Percentiles rank a stretch among this genome's conserved stretches.
phyloP scores from a whole-genome alignment of 148 eudicot genomes.

The Nyssa sinensis region DNA sequence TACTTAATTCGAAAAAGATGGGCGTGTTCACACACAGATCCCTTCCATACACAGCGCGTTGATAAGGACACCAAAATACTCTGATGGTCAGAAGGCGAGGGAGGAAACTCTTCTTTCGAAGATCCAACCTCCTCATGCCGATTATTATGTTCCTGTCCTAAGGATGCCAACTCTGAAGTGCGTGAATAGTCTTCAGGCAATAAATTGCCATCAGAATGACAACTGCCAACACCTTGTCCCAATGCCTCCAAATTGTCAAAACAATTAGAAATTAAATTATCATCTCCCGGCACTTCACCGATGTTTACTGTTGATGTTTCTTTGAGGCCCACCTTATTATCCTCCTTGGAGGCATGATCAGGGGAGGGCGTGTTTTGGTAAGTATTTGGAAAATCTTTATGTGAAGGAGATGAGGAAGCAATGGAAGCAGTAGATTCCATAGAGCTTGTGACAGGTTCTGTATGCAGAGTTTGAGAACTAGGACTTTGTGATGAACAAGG shows the following conservation, averaged over 20 bases:
- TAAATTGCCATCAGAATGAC: too few species aligned
- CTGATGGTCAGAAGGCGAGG: constrained; percentile 79
- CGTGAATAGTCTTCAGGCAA: constrained; percentile 19
- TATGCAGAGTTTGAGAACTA: constrained; percentile 21
- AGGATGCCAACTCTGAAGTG: constrained; percentile 25
- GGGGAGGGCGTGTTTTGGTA: constrained; percentile 22
- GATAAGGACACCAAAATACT: constrained; percentile 90
- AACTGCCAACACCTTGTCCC: constrained; percentile 14
- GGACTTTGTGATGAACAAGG: constrained; percentile 30
- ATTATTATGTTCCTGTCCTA: constrained; percentile 40
- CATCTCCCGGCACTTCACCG: constrained; percentile 14
- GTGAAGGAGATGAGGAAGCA: constrained; percentile 14
- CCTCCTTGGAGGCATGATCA: constrained; percentile 24
- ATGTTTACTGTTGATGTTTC: constrained; percentile 25
- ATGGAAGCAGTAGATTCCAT: constrained; percentile 16
- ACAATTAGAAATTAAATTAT: constrained; percentile 18
- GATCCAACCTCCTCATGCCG: constrained; percentile 35
- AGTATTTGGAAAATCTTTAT: constrained; percentile 23
- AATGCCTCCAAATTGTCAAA: constrained; percentile 15
- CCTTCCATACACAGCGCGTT: constrained; percentile 92
- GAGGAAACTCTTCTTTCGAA: constrained; percentile 75
- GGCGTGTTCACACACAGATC: constrained; percentile 90
- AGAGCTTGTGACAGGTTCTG: constrained; percentile 5
- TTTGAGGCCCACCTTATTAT: constrained; percentile 13
- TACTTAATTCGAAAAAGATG: constrained; percentile 93